Evolutionary conservation across 306 rosid species (phyloP).

Genomic region (Prunus davidiana): DNA sequence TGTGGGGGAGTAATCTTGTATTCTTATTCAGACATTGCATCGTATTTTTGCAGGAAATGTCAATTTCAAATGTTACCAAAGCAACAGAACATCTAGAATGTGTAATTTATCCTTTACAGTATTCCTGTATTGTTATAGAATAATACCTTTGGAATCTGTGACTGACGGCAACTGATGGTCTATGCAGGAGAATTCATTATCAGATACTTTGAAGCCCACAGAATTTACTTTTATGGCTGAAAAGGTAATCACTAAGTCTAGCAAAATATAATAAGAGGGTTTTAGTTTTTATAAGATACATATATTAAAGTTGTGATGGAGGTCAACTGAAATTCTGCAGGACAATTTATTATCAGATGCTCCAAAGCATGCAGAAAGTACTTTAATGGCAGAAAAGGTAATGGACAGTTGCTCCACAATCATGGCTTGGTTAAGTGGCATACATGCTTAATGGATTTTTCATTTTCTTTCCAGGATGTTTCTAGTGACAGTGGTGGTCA

Average conservation of each 20-base stretch:
- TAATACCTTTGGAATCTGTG: background rate
- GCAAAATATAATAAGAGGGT: background rate
- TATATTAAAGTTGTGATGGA: background rate
- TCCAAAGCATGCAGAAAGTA: conserved; percentile 21
- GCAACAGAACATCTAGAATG: conserved; percentile 19
- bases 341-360: conserved; percentile 25
- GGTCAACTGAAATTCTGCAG: conserved; percentile 25
- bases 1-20: background rate
- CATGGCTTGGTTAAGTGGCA: background rate
- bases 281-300: background rate
- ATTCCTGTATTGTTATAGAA: background rate
- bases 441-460: background rate
- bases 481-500: conserved; percentile 22
- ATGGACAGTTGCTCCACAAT: background rate
- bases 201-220: conserved; percentile 9
- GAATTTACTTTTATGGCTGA: conserved; percentile 26
- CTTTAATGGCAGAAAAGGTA: conserved; percentile 37
- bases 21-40: background rate
- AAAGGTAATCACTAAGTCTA: conserved; percentile 31
- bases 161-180: conserved; percentile 5
- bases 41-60: conserved; percentile 25
- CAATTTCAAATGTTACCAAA: conserved; percentile 18
- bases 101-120: conserved; percentile 23
- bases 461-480: conserved; percentile 35
- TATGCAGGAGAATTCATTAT: conserved; percentile 35